These are phyloP conservation scores for Salix dunnii DNA, from an alignment of 345 rosid genomes.

Conservation along the genomic window DNA sequence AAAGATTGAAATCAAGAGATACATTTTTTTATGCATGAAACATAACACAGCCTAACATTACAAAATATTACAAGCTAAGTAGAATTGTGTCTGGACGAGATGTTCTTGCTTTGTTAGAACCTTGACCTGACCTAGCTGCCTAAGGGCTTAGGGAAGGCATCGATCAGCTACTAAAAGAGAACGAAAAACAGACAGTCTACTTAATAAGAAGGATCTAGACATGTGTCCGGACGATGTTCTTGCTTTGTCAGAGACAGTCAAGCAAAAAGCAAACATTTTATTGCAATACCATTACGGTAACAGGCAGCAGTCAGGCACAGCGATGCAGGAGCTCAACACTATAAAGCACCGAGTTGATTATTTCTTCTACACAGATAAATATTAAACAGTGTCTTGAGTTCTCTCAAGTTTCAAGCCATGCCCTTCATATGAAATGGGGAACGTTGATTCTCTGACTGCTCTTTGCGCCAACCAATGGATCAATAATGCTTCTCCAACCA, in stretches of 20 bases:
- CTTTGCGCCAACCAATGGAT: constrained; percentile 44
- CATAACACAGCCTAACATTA: too few relatives aligned
- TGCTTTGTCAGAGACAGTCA: neutral
- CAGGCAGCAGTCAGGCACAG: neutral
- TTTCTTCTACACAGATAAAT: neutral
- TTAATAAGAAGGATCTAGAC: neutral
- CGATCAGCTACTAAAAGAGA: too few relatives aligned
- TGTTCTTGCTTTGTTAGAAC: too few relatives aligned
- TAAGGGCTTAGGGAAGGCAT: too few relatives aligned
- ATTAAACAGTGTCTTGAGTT: neutral
- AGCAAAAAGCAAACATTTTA: neutral
- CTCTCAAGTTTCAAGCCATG: neutral
- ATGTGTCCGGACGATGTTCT: neutral
- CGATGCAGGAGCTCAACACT: neutral
- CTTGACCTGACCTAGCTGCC: too few relatives aligned
- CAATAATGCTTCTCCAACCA: constrained; percentile 63
- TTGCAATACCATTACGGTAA: neutral
- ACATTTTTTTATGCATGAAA: too few relatives aligned
- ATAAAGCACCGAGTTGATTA: neutral
- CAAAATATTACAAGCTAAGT: too few relatives aligned
- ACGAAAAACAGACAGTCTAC: neutral
- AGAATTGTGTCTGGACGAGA: too few relatives aligned
- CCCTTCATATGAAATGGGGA: constrained; percentile 8
- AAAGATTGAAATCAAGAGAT: too few relatives aligned
- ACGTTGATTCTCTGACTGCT: neutral